These are phyloP conservation scores for Neurospora sp. DNA, from an alignment of 495 filamentous ascomycete species.

Conservation along the genomic window DNA sequence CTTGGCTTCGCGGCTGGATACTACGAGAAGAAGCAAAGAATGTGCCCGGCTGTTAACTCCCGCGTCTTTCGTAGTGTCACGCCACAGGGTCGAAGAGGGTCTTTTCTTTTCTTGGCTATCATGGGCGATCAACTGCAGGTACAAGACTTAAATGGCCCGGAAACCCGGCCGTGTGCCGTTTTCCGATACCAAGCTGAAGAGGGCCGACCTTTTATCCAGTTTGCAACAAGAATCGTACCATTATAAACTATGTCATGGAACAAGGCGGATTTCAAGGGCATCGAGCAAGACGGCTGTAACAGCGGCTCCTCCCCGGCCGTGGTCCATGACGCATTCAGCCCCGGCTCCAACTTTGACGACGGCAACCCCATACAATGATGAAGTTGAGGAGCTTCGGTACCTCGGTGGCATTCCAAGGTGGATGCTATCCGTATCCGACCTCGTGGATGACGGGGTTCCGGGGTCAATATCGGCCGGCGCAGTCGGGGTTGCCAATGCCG, in stretches of 20 bases:
- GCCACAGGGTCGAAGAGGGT: background rate
- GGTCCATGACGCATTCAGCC: background rate
- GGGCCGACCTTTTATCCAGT: background rate
- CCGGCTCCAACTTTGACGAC: background rate
- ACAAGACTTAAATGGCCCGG: background rate
- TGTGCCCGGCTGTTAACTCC: background rate
- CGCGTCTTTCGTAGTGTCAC: background rate
- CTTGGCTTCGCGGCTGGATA: background rate
- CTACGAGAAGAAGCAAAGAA: background rate
- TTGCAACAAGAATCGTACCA: background rate
- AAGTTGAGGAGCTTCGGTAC: background rate
- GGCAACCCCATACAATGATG: background rate
- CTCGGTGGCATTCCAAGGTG: background rate
- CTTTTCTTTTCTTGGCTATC: background rate
- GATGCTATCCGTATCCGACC: background rate
- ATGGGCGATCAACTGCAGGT: background rate
- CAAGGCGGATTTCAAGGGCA: background rate
- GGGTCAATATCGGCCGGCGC: background rate
- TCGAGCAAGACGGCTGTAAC: background rate
- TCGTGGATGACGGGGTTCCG: background rate
- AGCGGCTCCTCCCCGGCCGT: background rate
- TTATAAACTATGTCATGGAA: background rate
- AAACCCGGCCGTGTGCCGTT: background rate
- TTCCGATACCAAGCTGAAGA: background rate
- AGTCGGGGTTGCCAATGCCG: background rate